Base-by-base conservation (phyloP, 2,329 filamentous ascomycete genomes). In the Coniochaeta hoffmannii region DNA sequence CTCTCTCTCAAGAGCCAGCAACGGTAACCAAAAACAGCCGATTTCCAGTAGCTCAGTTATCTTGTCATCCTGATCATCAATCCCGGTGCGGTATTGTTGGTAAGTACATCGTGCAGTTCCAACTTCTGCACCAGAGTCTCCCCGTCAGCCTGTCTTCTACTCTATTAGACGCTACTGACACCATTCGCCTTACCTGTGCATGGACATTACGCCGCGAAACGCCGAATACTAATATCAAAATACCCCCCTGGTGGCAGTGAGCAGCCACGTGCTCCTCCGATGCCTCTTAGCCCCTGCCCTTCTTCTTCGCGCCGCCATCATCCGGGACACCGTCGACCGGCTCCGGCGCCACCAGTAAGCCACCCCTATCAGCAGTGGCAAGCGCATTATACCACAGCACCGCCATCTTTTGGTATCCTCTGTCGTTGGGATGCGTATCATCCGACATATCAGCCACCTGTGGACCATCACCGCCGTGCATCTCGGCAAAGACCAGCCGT, bases 321-420 rank as follows among this genome's bases (percentile, higher is more conserved):
- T 64, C 61, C 10, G 60, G 61, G 22, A 64, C 11, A 0, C 62
- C 60, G 22, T 34, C 12, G 10, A 64, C 59, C 10, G 24, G 10
- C 56, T 65, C 62, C 0, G 64, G 58, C 38, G 50, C 26, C 59
- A 73, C 64, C 34, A 77, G 56, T 69, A 73, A 75, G 9, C 61
- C 58, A 3, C 30, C 28, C n/a, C 59, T 52, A 17, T 58, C 58
- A 1, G 60, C 61, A 26, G 44, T 46, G 26, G 60, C 53, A 24
- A 65, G 26, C 22, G 74, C 66, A 26, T 71, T 69, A 3, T 57
- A 58, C 70, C 71, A 75, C 8, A 71, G 57, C 19, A 62, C 61
- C 31, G 72, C 73, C 72, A 76, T 75, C 64, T 74, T 73, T 44
- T 62, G 57, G 57, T 75, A 75, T 4, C 73, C 73, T 0, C 14